Conservation (phyloP, 2,329 filamentous ascomycete species). For the Nemania abortiva region DNA sequence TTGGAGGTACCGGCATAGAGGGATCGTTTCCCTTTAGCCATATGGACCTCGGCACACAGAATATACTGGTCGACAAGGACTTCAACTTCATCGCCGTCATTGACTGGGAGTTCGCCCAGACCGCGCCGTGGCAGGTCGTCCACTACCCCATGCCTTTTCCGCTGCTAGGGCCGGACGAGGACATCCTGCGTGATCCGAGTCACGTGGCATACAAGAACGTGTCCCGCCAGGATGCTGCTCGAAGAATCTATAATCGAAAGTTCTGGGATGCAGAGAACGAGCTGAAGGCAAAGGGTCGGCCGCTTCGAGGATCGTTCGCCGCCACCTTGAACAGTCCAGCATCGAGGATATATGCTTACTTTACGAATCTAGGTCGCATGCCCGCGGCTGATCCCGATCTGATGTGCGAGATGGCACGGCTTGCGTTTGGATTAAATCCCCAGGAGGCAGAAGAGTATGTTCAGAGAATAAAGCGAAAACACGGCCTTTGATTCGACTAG, state of each 20-base stretch:
- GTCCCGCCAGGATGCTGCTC: constrained; percentile 33
- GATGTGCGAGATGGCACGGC: constrained; percentile 17
- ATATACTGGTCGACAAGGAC: constrained; percentile 50
- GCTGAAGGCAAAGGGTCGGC: constrained; percentile 12
- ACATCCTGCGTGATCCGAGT: constrained; percentile 38
- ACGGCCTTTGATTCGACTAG: constrained; percentile 11
- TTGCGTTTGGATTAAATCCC: constrained; percentile 5
- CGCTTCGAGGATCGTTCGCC: constrained; percentile 29
- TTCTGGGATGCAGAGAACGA: constrained; percentile 38
- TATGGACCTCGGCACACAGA: constrained; percentile 52
- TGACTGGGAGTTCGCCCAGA: constrained; percentile 52
- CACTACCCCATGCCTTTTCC: constrained; percentile 52
- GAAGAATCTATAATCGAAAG: constrained; percentile 34
- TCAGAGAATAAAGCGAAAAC: constrained; percentile 16
- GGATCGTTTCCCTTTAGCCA: constrained; percentile 47
- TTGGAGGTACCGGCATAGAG: constrained; percentile 28
- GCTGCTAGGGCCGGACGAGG: constrained; percentile 36
- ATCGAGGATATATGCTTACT: constrained; percentile 18
- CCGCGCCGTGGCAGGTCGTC: constrained; percentile 48
- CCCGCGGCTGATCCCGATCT: background rate
- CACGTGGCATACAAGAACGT: constrained; percentile 40
- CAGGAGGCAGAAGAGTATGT: constrained; percentile 20
- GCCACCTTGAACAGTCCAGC: constrained; percentile 33
- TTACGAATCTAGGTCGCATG: constrained; percentile 12
- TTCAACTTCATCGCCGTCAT: constrained; percentile 51